Base-by-base conservation (phyloP, 2,329 filamentous ascomycete species). In the Aaosphaeria pasadenensis region DNA sequence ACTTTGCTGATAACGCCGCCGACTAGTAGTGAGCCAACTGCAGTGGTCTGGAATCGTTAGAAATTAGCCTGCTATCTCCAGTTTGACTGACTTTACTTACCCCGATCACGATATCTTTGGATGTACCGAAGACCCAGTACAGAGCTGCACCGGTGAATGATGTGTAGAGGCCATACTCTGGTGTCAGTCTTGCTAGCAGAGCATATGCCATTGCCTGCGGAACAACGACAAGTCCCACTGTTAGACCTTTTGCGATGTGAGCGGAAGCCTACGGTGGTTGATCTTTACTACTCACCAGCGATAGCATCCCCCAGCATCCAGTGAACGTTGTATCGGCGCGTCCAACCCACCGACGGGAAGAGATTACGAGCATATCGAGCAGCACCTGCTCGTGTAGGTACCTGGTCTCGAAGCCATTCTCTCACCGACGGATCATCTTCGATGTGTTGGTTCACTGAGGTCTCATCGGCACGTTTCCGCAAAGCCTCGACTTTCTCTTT, bases 71-170 rank as follows among this genome's bases (percentile, higher is more conserved):
- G 17, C 17, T 24, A 24, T 24, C 17, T 24, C 17, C 17, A 3
- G 17, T 24, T 24, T 24, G 17, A 24, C 17, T 24, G 17, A 24
- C 17, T 24, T 24, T 24, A 79, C 85, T 73, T 77, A 89, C 87
- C 11, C 91, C 91, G 47, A 96, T 96, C 11, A 92, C 96, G 60
- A 97, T 96, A 68, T 97, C 92, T 69, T 96, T 96, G 2, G 91
- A 96, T 0, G 92, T 97, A 9, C 91, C 92, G 65, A 96, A 96
- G 66, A 96, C 87, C 91, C 91, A 96, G 72, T 97, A 97, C 50
- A 95, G 78, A 53, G 95, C 70, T 4, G 95, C 91, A 44, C 92
- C 92, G 80, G 96, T 94, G 67, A 97, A 96, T 0, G 91, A 96
- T 0, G 92, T 92, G 71, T 95, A 95, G 1, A 96, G 79, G 45